Evolutionary conservation across 805 yeast species (phyloP).

Genomic region (Blastobotrys parvus): DNA sequence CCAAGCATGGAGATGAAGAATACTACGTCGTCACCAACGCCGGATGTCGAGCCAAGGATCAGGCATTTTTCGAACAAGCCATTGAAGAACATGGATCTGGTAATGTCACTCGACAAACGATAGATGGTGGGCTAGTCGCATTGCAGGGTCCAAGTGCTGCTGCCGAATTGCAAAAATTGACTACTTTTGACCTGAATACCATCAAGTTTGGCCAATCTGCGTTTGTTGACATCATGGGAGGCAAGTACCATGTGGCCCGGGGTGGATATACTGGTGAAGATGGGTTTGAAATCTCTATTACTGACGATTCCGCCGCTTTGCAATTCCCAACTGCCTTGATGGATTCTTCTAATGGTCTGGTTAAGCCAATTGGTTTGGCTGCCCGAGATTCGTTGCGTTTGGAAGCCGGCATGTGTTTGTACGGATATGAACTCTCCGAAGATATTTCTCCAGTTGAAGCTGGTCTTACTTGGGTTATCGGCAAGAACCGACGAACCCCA

Average conservation of each 20-base stretch:
- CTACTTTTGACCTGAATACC: slow-evolving; percentile 47
- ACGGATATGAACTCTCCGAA: slow-evolving; percentile 86
- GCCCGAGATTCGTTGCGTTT: slow-evolving; percentile 92
- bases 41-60: slow-evolving; percentile 81
- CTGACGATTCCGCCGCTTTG: slow-evolving; percentile 40
- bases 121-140: slow-evolving; percentile 71
- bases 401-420: slow-evolving; percentile 98
- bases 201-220: slow-evolving; percentile 69
- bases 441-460: slow-evolving; percentile 80
- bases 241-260: slow-evolving; percentile 69
- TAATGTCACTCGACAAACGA: slow-evolving; percentile 26
- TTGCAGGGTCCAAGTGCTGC: slow-evolving; percentile 88
- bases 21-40: slow-evolving; percentile 94
- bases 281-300: slow-evolving; percentile 87
- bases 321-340: slow-evolving; percentile 56
- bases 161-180: slow-evolving; percentile 53
- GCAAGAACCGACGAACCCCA: slow-evolving; percentile 61
- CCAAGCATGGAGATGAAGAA: slow-evolving; percentile 60
- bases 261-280: slow-evolving; percentile 99
- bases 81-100: slow-evolving; percentile 32
- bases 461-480: slow-evolving; percentile 80
- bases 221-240: slow-evolving; percentile 35
- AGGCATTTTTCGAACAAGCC: slow-evolving; percentile 51
- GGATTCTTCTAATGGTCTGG: slow-evolving; percentile 39
- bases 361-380: slow-evolving; percentile 91